Evolutionary conservation across 805 yeast genomes (phyloP).

Genomic region (Blastobotrys parvus): DNA sequence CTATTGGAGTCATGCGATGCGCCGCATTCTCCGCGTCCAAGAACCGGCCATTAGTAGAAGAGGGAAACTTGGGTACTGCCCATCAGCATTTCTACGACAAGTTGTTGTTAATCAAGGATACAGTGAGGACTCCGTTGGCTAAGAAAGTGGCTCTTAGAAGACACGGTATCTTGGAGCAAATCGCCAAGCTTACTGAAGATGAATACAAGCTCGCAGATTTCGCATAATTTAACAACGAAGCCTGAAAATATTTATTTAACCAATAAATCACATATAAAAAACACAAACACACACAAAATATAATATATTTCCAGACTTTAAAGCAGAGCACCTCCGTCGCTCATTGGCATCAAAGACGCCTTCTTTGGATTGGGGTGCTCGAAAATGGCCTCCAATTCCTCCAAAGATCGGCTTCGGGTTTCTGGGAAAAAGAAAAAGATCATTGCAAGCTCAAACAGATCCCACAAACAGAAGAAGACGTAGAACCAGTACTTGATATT

Average conservation of each 20-base stretch:
- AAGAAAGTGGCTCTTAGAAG: conserved; percentile 15
- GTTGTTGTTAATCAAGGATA: conserved; percentile 22
- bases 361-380: conserved; percentile 9
- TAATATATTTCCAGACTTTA: too few species aligned
- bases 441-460: conserved; percentile 26
- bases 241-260: too few species aligned
- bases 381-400: conserved; percentile 62
- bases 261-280: too few species aligned
- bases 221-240: too few species aligned
- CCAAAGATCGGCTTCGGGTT: conserved; percentile 70
- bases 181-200: conserved; percentile 11
- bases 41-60: conserved; percentile 21
- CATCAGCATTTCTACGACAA: conserved; percentile 28
- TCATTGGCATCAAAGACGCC: conserved; percentile 4
- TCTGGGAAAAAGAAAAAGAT: conserved; percentile 64
- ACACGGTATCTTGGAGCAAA: conserved; percentile 19
- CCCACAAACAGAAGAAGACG: conserved; percentile 28
- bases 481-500: conserved; percentile 27
- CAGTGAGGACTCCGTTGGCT: conserved; percentile 23
- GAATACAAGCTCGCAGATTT: conserved; percentile 8
- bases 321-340: not conserved
- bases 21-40: conserved; percentile 27
- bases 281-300: too few species aligned
- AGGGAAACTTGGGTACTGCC: conserved; percentile 17
- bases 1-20: conserved; percentile 29